These are phyloP conservation scores for Aspergillus heteromorphus DNA, from an alignment of 495 filamentous ascomycete species.

Conservation along the genomic window DNA sequence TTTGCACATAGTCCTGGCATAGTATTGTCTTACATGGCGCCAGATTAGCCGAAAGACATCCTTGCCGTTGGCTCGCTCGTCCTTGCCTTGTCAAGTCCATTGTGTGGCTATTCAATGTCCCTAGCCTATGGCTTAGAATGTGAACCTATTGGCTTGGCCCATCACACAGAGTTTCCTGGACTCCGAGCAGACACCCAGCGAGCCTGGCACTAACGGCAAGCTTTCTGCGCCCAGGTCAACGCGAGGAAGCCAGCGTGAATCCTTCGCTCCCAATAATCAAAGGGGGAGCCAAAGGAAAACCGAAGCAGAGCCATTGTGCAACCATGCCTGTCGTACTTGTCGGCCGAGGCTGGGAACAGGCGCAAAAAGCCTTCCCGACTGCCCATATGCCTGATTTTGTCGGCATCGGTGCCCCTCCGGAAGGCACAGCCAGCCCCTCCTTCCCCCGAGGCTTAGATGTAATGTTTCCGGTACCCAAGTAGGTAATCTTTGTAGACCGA, in stretches of 20 bases:
- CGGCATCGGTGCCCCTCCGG: constrained; percentile 15
- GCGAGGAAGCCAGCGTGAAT: not conserved
- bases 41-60: not conserved
- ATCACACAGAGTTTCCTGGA: not conserved
- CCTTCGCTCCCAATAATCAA: not conserved
- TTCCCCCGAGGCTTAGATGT: constrained; percentile 11
- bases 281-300: not conserved
- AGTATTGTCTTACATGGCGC: not conserved
- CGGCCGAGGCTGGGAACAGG: not conserved
- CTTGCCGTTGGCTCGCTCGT: not conserved
- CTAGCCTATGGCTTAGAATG: not conserved
- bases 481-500: constrained; percentile 6
- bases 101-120: not conserved
- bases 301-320: not conserved
- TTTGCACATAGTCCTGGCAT: not conserved
- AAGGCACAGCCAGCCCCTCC: constrained; percentile 18
- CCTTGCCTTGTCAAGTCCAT: not conserved
- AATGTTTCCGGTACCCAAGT: constrained; percentile 7
- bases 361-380: not conserved
- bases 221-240: not conserved
- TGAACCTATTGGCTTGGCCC: not conserved
- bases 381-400: constrained; percentile 3
- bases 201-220: not conserved
- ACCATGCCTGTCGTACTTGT: not conserved
- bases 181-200: not conserved